Base-by-base conservation (phyloP, 2,329 filamentous ascomycete species). In the Diaporthe eres region DNA sequence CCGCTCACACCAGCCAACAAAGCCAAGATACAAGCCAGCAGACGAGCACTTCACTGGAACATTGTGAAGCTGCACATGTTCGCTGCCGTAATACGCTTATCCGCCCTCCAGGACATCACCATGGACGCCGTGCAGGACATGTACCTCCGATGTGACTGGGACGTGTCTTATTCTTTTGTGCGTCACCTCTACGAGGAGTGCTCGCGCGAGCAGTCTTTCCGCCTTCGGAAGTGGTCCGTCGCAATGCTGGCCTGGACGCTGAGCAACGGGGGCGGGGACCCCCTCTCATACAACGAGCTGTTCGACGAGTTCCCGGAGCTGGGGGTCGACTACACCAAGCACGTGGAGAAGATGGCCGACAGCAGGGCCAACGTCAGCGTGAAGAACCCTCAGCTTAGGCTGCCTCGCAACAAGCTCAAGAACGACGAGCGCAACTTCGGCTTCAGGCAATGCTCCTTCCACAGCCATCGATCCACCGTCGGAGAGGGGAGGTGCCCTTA, bases 361-460 rank as follows among this genome's bases (percentile, higher is more conserved):
- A 88, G 87, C 76, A 84, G 86, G 34, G 86, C 90, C 71, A 86
- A 91, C 78, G 82, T 88, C 51, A 85, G 87, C 78, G 85, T 90
- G 83, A 92, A 92, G 85, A 91, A 91, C 83, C 90, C 90, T 19
- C 90, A 91, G 82, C 87, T 91, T 31, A 86, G 90, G 77, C 87
- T 92, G 71, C 88, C 88, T 19, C 88, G 87, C 77, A 91, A 91
- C 83, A 84, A 85, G 74, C 84, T 91, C 31, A 85, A 87, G 77
- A 90, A 87, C 81, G 89, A 90, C 61, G 88, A 91, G 83, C 88
- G 90, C 49, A 85, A 88, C 71, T 91, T 91, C 79, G 90, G 90
- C n/a, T 92, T 91, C 81, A 85, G 90, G 34, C 88, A 90, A 81
- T 92, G 90, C 81, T 90, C 89, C 17, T 92, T 92, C 79, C 90